These are phyloP conservation scores for Aegilops sharonensis DNA, from an alignment of 176 grass and related monocot genomes.

Conservation along the genomic window DNA sequence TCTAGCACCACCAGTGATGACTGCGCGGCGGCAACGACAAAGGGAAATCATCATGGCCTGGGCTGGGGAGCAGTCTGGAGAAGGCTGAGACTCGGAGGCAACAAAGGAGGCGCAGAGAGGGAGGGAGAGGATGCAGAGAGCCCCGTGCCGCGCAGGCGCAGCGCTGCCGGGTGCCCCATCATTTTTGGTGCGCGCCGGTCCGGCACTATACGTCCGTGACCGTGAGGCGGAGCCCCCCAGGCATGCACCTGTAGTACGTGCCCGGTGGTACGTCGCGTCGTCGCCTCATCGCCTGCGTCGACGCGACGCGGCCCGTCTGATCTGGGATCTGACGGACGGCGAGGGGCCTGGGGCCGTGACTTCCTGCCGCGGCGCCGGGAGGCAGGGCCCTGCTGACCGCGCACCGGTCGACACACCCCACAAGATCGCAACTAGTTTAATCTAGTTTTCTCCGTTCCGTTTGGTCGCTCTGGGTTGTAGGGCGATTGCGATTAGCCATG, in stretches of 20 bases:
- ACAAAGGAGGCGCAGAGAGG: not conserved
- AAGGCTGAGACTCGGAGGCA: not conserved
- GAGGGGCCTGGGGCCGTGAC: slow-evolving; percentile 12
- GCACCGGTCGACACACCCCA: not conserved
- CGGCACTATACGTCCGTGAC: not conserved
- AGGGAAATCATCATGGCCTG: slow-evolving; percentile 1
- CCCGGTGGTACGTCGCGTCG: not conserved
- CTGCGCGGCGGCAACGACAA: not conserved
- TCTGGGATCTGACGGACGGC: not conserved
- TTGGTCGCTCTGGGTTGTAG: not conserved
- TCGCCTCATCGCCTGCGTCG: not conserved
- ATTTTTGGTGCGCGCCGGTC: not conserved
- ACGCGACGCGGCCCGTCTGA: slow-evolving; percentile 20
- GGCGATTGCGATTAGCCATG: no score
- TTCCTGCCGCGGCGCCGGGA: slow-evolving; percentile 41
- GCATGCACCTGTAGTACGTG: slow-evolving; percentile 9
- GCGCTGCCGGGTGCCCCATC: not conserved
- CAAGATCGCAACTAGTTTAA: not conserved
- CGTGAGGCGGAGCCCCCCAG: not conserved
- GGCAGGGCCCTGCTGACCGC: slow-evolving; percentile 33
- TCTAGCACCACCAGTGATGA: not conserved
- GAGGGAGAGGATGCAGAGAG: not conserved
- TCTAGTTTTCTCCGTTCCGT: not conserved
- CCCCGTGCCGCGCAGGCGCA: not conserved
- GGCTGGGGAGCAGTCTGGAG: not conserved